Evolutionary conservation across 2,329 filamentous ascomycete genomes (phyloP), one percentile per base, ranked within the genome.

Genomic region (Sporothrix pseudoabietina): DNA sequence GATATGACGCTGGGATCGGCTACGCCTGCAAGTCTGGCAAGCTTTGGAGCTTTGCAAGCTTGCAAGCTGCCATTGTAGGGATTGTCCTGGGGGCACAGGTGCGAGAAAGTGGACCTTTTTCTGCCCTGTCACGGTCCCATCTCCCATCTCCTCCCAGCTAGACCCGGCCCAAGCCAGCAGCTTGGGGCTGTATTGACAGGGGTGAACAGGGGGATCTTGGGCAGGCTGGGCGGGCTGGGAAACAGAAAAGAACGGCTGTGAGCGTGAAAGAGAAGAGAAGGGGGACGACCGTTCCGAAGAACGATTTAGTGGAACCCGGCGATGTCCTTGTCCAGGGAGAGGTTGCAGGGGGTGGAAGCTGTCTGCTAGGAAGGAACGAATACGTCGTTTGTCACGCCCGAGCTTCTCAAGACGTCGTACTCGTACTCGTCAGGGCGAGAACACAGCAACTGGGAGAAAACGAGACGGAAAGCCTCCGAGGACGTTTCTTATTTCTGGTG

Each of bases 241-340:
- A 52, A n/a, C 16, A 6, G n/a, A 54, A 54, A 22, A 32, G 54
- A 32, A 32, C 26, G 26, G 26, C 32, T 32, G 59, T 35, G 35
- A n/a, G 7, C 19, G 19, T 6, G 49, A 22, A 10, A 54, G 22
- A 22, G n/a, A 54, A 22, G 52, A n/a, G 9, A 65, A 44, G 9
- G 52, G 52, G 9, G 44, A 44, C 59, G n/a, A 16, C 59, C 66
- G 66, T 69, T 39, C 49, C 32, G 26, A 69, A 63, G 35, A 41
- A 63, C 59, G 41, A 69, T 32, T 69, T 39, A 32, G 30, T 54
- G 65, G 47, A 39, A 54, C 65, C 44, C 44, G 65, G 65, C 26
- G 47, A 69, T 63, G 59, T 63, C 59, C 59, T 61, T 39, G n/a
- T 68, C 61, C 22, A 54, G 44, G 47, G 47, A 5, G 8, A 47